Percentiles rank a stretch among this genome's conserved stretches.
These are phyloP conservation scores for Pezicula rhizophila DNA, from an alignment of 2,329 filamentous ascomycete species.

Conservation along the genomic window DNA sequence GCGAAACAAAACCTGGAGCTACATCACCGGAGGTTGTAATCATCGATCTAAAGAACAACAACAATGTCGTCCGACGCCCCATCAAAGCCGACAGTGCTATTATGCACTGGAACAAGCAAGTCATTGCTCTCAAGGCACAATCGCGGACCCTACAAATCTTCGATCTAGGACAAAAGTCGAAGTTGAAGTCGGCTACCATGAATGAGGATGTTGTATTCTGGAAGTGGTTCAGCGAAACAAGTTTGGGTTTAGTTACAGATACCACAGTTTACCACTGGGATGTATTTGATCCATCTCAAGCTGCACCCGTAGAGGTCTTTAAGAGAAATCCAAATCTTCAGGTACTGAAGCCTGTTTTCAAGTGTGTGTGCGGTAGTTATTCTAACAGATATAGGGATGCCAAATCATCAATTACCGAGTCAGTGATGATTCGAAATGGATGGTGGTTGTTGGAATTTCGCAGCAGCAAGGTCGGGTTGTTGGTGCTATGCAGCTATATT, in stretches of 20 bases:
- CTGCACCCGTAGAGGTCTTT: constrained; percentile 82
- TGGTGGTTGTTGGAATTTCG: constrained; percentile 94
- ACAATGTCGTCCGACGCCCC: constrained; percentile 87
- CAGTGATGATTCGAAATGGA: constrained; percentile 95
- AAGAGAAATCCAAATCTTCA: constrained; percentile 87
- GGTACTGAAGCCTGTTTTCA: constrained; percentile 45
- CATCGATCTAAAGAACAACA: constrained; percentile 93
- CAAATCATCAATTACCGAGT: constrained; percentile 99
- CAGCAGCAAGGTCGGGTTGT: constrained; percentile 90
- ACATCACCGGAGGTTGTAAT: constrained; percentile 93
- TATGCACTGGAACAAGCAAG: constrained; percentile 96
- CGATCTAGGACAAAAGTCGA: constrained; percentile 85
- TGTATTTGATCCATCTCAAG: constrained; percentile 78
- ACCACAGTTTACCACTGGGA: constrained; percentile 96
- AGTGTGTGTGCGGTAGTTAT: constrained; percentile 1
- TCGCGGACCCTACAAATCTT: constrained; percentile 95
- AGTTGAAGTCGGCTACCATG: constrained; percentile 94
- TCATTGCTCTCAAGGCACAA: constrained; percentile 95
- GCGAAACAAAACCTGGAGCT: constrained; percentile 83
- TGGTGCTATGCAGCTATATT: constrained; percentile 95
- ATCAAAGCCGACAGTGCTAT: constrained; percentile 99
- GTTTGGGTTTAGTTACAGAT: constrained; percentile 85
- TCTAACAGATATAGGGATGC: constrained; percentile 58
- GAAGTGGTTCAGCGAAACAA: constrained; percentile 95
- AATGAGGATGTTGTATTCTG: constrained; percentile 97